A percentile compares a stretch with the other conserved stretches of the same genome.
phyloP scores from a whole-genome alignment of 352 stramenopile genomes.

The Phytopythium kandeliae region DNA sequence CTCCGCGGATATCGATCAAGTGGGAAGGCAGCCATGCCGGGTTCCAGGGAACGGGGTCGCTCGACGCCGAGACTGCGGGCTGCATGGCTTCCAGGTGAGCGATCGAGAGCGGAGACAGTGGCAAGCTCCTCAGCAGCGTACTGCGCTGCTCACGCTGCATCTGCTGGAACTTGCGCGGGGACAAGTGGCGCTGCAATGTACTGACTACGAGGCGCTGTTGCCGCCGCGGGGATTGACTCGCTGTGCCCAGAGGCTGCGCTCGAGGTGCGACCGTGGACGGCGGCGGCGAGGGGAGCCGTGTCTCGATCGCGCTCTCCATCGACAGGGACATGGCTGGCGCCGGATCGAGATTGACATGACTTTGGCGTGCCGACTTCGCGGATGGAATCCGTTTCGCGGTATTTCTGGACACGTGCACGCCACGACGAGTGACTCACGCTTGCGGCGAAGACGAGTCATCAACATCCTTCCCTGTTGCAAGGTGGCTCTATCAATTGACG shows the following conservation, averaged over 20 bases:
- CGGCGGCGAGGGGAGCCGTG: neutral
- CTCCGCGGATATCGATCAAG: neutral
- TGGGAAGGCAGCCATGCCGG: conserved; percentile 19
- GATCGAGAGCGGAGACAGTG: conserved; percentile 20
- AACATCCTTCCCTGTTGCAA: no score
- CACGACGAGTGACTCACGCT: neutral
- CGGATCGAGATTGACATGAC: no score
- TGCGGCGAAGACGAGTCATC: no score
- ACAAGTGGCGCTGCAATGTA: conserved; percentile 19
- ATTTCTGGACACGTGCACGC: neutral
- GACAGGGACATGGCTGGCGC: neutral
- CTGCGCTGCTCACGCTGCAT: conserved; percentile 31
- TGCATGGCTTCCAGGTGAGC: neutral
- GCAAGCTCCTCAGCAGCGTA: conserved; percentile 16
- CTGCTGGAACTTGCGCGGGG: conserved; percentile 38
- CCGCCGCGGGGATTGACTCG: neutral
- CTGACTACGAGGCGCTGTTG: neutral
- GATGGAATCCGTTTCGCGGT: neutral
- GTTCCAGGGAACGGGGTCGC: conserved; percentile 22
- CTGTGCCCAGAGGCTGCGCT: neutral
- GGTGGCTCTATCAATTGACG: neutral
- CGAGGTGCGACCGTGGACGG: neutral
- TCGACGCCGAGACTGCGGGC: neutral
- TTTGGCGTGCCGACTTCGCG: no score
- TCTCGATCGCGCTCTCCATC: neutral